Evolutionary conservation across 768 basidiomycete species (phyloP), one percentile per base, ranked within the genome.

Genomic region (Termitomyces sp.): DNA sequence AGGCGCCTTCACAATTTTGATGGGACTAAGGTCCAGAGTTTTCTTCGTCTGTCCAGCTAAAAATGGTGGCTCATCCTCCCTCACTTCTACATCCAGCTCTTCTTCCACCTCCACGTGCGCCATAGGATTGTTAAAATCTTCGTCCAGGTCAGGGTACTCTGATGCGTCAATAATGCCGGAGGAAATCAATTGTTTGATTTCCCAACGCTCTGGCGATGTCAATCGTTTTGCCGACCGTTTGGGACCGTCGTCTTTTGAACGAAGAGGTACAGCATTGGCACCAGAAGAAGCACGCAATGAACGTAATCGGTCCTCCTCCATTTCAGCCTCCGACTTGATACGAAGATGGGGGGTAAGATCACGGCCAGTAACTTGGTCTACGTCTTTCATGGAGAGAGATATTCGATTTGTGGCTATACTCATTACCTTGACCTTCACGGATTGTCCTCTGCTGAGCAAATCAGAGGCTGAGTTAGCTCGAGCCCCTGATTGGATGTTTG

Each of bases 1-100:
- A 0, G 97, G 97, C 22, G 97, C 97, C 69, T 98, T 98, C 67
- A 99, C 90, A 60, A 99, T 91, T 72, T 98, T 98, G 64, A 98
- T 94, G 0, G 97, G 97, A 68, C 93, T 95, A 34, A 99, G 82
- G 60, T 98, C 94, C 24, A 98, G 81, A 1, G 94, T 95, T 57
- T 89, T 86, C 73, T 97, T 97, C 56, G 94, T 97, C 74, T 98
- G 97, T 16, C 97, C 97, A 14, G 91, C 85, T 22, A 99, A 74
- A 82, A 99, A 99, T 1, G 96, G 80, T 1, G 97, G 94, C 66
- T 99, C 97, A 57, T 97, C 94, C 69, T 99, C 97, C 59, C 91
- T 87, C 55, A 98, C 87, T 68, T 99, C 97, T 41, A 99, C 94
- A 64, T 99, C 97, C 43, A 99, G 72, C 67, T 98, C 97, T 71